A percentile compares a stretch with the other conserved stretches of the same genome.
Conservation (phyloP, 805 yeast species). For the Komagataella populi region DNA sequence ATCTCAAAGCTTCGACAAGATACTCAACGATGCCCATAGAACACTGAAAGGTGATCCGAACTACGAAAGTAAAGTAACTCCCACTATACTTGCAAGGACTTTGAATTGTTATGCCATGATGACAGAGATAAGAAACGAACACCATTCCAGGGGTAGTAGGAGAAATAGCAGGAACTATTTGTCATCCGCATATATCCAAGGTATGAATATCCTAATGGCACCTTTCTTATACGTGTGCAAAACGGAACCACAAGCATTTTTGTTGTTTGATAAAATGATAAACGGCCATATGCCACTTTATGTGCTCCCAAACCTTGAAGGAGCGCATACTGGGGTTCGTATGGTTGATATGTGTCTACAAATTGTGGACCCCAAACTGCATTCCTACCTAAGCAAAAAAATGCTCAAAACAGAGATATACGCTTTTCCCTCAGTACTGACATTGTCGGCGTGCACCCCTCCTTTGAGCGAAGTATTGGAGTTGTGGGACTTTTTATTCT, state of each 20-base stretch:
- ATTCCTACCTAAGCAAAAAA: conserved; percentile 42
- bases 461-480: conserved; percentile 62
- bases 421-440: conserved; percentile 73
- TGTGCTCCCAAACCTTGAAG: conserved; percentile 61
- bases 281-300: conserved; percentile 62
- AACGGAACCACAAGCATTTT: conserved; percentile 79
- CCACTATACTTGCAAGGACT: conserved; percentile 51
- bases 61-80: conserved; percentile 57
- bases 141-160: neutral
- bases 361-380: conserved; percentile 61
- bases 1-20: conserved; percentile 49
- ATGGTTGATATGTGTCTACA: conserved; percentile 64
- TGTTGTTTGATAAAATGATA: conserved; percentile 50
- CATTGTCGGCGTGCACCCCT: conserved; percentile 82
- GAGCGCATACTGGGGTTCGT: conserved; percentile 66
- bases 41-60: conserved; percentile 63
- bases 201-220: conserved; percentile 78
- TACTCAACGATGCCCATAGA: conserved; percentile 74
- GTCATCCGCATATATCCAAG: conserved; percentile 67
- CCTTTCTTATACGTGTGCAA: conserved; percentile 67
- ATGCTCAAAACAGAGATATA: conserved; percentile 74
- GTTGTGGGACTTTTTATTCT: conserved; percentile 84
- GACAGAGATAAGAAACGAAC: conserved; percentile 7
- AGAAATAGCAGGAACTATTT: neutral
- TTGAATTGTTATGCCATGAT: conserved; percentile 58